phyloP scores from a whole-genome alignment of 345 rosid genomes.

The Aurinia saxatilis region DNA sequence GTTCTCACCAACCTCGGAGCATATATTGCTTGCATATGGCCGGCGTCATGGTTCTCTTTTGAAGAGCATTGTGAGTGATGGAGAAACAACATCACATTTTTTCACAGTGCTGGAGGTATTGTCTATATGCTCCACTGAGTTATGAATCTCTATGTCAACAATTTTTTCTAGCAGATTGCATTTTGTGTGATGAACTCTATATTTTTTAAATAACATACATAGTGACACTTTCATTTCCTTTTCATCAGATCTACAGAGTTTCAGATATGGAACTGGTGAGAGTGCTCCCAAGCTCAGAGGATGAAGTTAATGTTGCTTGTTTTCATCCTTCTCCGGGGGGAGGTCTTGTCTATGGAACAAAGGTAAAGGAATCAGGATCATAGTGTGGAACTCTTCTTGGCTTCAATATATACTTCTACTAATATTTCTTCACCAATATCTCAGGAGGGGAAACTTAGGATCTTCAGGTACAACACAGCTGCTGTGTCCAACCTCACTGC shows the following conservation, averaged over 20 bases:
- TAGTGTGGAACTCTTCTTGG: conserved; percentile 3
- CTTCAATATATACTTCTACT: neutral
- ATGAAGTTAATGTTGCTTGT: conserved; percentile 97
- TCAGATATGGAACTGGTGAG: conserved; percentile 88
- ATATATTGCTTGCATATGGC: conserved; percentile 89
- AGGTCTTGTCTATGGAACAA: conserved; percentile 82
- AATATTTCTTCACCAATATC: neutral
- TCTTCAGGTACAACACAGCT: conserved; percentile 61
- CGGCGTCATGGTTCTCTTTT: conserved; percentile 91
- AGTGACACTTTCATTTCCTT: neutral
- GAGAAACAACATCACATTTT: conserved; percentile 69
- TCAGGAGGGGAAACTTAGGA: conserved; percentile 91
- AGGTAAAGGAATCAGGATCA: conserved; percentile 37
- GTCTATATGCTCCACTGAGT: conserved; percentile 5
- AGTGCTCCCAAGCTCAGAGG: conserved; percentile 93
- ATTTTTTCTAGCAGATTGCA: neutral
- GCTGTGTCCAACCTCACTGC: conserved; percentile 34
- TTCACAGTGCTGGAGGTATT: conserved; percentile 92
- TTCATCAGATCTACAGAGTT: conserved; percentile 78
- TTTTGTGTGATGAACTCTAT: neutral
- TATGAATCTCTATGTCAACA: neutral
- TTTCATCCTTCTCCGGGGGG: conserved; percentile 93
- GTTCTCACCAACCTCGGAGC: conserved; percentile 98
- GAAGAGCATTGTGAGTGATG: conserved; percentile 81
- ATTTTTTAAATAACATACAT: neutral